Conservation (phyloP, 148 eudicot species). For the Oxyria digyna region DNA sequence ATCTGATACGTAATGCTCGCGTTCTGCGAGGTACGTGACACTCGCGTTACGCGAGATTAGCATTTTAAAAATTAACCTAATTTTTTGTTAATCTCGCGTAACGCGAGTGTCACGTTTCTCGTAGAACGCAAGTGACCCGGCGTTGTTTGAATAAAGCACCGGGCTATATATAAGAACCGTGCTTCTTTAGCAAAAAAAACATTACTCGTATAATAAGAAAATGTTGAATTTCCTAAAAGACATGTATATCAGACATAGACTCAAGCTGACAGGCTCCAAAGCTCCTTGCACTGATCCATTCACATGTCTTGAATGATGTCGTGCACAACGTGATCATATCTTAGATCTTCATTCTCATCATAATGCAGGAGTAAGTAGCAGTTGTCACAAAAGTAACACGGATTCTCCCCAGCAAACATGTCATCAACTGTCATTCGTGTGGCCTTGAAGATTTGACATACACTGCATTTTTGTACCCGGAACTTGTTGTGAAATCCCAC, state of each 20-base stretch:
- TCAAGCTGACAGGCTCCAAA: not conserved
- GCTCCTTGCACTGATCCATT: not conserved
- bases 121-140: no score
- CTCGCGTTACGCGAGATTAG: no score
- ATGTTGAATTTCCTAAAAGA: not conserved
- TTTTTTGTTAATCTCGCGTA: no score
- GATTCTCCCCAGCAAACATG: constrained; percentile 54
- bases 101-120: no score
- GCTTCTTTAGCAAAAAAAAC: no score
- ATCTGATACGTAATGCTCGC: no score
- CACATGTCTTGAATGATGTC: constrained; percentile 26
- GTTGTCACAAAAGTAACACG: constrained; percentile 44
- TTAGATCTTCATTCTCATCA: constrained; percentile 15
- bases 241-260: not conserved
- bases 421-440: constrained; percentile 65
- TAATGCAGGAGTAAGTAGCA: constrained; percentile 32
- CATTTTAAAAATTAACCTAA: no score
- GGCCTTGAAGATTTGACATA: constrained; percentile 61
- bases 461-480: constrained; percentile 46
- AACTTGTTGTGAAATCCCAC: constrained; percentile 31
- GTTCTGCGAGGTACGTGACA: no score
- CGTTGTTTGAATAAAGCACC: no score
- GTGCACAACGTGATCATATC: constrained; percentile 12
- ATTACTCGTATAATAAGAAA: not conserved
- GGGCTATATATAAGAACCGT: no score